A percentile compares a stretch with the other conserved stretches of the same genome.
Conservation (phyloP, 2,329 filamentous ascomycete species). For the Ceratocystis huliohia region DNA sequence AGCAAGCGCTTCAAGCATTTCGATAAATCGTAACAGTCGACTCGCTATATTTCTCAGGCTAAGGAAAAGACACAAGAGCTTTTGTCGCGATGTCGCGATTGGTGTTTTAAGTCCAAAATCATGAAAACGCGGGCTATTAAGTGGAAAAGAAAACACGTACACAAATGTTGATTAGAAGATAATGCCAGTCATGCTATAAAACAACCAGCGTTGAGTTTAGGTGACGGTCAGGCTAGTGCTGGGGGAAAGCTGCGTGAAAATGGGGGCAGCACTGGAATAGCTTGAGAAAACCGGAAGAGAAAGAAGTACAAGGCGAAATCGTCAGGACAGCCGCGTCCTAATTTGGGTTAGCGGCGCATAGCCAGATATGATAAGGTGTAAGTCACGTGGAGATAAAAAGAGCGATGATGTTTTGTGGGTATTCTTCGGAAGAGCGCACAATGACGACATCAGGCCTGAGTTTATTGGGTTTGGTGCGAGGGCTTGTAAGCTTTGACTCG, state of each 20-base stretch:
- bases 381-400: constrained; percentile 17
- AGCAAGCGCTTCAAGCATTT: neutral
- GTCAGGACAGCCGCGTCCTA: constrained; percentile 20
- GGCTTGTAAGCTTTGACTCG: neutral
- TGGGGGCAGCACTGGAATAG: constrained; percentile 3
- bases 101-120: neutral
- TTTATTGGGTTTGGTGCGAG: neutral
- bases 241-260: neutral
- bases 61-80: neutral
- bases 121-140: neutral
- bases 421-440: constrained; percentile 10
- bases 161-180: constrained; percentile 1
- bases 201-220: neutral
- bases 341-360: constrained; percentile 19
- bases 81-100: constrained; percentile 7
- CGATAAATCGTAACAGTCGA: neutral
- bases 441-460: constrained; percentile 17
- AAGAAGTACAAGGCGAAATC: constrained; percentile 18
- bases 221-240: neutral
- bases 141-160: neutral
- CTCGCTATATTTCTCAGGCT: neutral
- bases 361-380: constrained; percentile 15
- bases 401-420: constrained; percentile 10
- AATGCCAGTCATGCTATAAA: neutral
- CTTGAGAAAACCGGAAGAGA: constrained; percentile 14